Evolutionary conservation across 108 stramenopile species (phyloP).

Genomic region (Nitzschia palea): DNA sequence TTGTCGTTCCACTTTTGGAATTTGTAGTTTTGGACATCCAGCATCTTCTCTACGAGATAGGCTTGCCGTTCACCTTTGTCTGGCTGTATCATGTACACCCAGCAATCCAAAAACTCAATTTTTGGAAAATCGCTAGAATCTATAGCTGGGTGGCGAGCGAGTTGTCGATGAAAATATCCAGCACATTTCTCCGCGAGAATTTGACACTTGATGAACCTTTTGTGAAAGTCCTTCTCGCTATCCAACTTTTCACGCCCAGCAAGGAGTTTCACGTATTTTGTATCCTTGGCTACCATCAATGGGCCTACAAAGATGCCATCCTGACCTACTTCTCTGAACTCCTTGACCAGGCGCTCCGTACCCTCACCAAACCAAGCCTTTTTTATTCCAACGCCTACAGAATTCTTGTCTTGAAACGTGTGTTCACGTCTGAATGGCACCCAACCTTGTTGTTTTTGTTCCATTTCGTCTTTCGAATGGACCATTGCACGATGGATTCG

Average conservation of each 20-base stretch:
- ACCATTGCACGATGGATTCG: neutral
- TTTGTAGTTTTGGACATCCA: slow-evolving; percentile 3
- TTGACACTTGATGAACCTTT: slow-evolving; percentile 45
- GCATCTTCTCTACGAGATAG: slow-evolving; percentile 52
- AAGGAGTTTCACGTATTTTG: slow-evolving; percentile 5
- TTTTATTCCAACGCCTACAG: neutral
- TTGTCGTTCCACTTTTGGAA: neutral
- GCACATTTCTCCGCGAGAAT: slow-evolving; percentile 43
- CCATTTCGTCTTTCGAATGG: neutral
- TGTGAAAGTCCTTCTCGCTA: slow-evolving; percentile 37
- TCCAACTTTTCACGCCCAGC: slow-evolving; percentile 19
- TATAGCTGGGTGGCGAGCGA: slow-evolving; percentile 28
- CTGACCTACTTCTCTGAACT: neutral
- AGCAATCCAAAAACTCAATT: slow-evolving; percentile 42
- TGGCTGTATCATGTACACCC: slow-evolving; percentile 43
- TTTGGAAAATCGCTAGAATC: slow-evolving; percentile 23
- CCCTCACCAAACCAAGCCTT: neutral
- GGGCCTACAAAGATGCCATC: slow-evolving; percentile 17
- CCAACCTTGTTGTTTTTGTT: neutral
- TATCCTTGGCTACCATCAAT: slow-evolving; percentile 56
- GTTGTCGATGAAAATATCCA: slow-evolving; percentile 33
- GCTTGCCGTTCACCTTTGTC: slow-evolving; percentile 23
- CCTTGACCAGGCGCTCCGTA: neutral
- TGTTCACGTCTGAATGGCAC: too few species aligned
- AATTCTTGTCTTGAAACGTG: neutral